Conservation (phyloP, 2,329 filamentous ascomycete species). For the Trichoderma cornu-damae region DNA sequence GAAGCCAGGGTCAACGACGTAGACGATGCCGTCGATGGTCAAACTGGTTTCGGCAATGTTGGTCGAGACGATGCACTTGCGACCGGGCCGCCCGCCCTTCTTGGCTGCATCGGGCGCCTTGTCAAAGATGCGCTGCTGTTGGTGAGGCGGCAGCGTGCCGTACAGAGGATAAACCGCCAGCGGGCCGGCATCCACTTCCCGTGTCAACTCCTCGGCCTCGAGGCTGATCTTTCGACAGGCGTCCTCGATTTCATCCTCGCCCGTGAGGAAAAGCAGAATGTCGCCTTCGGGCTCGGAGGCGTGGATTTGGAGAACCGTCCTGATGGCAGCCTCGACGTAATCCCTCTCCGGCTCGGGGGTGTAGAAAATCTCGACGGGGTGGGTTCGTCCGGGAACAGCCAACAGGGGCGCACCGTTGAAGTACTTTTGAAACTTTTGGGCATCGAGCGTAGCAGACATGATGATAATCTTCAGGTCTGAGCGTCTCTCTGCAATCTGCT, state of each 20-base stretch:
- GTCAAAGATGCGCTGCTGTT: constrained; percentile 95
- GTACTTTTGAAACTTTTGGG: constrained; percentile 96
- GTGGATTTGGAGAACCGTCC: constrained; percentile 95
- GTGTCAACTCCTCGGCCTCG: constrained; percentile 84
- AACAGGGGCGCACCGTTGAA: constrained; percentile 92
- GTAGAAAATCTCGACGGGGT: constrained; percentile 98
- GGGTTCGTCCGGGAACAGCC: constrained; percentile 88
- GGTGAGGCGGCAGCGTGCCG: constrained; percentile 82
- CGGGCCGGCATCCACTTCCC: constrained; percentile 87
- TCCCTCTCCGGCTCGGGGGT: constrained; percentile 93
- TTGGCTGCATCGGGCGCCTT: constrained; percentile 69
- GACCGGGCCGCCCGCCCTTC: constrained; percentile 76
- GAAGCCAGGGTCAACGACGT: constrained; percentile 98
- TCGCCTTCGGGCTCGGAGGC: constrained; percentile 89
- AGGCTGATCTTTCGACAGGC: constrained; percentile 85
- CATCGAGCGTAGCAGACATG: constrained; percentile 97
- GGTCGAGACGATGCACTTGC: constrained; percentile 90
- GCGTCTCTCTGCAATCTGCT: constrained; percentile 76
- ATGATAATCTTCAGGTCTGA: constrained; percentile 96
- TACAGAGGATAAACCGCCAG: constrained; percentile 90
- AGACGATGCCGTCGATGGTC: constrained; percentile 98
- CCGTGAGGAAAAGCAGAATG: constrained; percentile 89
- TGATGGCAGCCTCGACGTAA: constrained; percentile 90
- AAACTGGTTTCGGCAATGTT: constrained; percentile 98
- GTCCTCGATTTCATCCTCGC: constrained; percentile 98